These are phyloP conservation scores for Curvularia verruculosa DNA, from an alignment of 2,329 filamentous ascomycete species.

Conservation along the genomic window DNA sequence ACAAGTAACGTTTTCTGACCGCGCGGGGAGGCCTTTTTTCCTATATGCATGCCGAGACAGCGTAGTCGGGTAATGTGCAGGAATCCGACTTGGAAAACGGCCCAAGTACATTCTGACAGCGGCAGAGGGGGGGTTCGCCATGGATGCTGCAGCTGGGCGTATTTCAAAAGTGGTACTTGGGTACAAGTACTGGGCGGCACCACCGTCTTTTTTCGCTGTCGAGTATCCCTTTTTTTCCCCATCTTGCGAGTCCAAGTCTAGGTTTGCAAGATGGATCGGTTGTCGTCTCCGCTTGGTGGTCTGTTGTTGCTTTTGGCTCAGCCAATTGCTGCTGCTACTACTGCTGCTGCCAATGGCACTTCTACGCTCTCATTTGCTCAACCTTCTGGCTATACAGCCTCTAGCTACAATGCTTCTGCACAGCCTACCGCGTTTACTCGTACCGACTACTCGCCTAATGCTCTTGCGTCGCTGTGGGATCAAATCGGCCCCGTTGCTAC, in stretches of 20 bases:
- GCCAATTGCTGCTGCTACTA: conserved; percentile 18
- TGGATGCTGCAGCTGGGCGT: conserved; percentile 7
- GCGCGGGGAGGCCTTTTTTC: too few relatives aligned
- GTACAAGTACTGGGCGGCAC: conserved; percentile 22
- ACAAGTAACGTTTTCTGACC: conserved; percentile 15
- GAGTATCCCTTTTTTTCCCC: not conserved
- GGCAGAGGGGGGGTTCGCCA: conserved; percentile 22
- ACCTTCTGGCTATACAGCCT: conserved; percentile 45
- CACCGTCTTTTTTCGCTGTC: not conserved
- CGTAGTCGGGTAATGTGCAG: conserved; percentile 17
- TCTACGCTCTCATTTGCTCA: conserved; percentile 36
- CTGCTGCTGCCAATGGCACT: conserved; percentile 16
- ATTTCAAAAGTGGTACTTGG: conserved; percentile 11
- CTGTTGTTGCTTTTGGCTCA: conserved; percentile 26
- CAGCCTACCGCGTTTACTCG: conserved; percentile 53
- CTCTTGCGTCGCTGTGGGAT: conserved; percentile 55
- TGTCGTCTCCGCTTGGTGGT: conserved; percentile 20
- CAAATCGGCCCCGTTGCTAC: conserved; percentile 52
- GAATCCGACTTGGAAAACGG: conserved; percentile 11
- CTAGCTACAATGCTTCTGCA: conserved; percentile 52
- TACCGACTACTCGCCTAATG: conserved; percentile 55
- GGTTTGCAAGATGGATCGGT: conserved; percentile 28
- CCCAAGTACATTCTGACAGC: conserved; percentile 8
- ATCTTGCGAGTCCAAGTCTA: conserved; percentile 1
- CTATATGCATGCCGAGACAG: conserved; percentile 23